Base-by-base conservation (phyloP, 1,284 basidiomycete genomes). In the Leucoagaricus sp. region DNA sequence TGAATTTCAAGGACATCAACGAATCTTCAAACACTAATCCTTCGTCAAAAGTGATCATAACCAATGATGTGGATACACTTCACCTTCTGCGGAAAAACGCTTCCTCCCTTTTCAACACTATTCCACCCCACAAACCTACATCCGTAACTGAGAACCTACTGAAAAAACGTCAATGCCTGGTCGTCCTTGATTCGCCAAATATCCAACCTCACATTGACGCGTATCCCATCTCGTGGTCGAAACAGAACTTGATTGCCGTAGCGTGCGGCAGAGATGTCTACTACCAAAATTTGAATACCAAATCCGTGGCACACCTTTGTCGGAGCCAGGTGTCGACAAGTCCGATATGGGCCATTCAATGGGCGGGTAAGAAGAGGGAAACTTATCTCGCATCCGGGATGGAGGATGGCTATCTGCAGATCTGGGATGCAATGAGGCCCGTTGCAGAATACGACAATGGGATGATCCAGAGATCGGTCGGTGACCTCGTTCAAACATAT, bases 141-240 rank as follows among this genome's bases (percentile, higher is more conserved):
- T 75, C 74, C 3, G 73, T 74, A 6, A 65, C 64, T 6, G 69
- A 74, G 57, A 74, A 75, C 58, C 65, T 76, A 31, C 67, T 62
- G 34, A 71, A 67, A 55, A 64, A 63, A 25, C 63, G 68, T 29
- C 69, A 74, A 44, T 73, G 69, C 53, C 44, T 67, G 0, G 59
- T 73, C 48, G 67, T 69, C 4, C 63, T 76, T 1, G 75, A 76
- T 58, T 72, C 71, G 28, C 74, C 75, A 9, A 73, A 72, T 1
- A 67, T 75, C 19, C 62, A 67, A 8, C 58, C 61, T 5, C 65
- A 72, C 44, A 61, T 67, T 19, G 66, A 69, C 49, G 68, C 72
- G 5, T 70, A 63, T 48, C 72, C 74, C 0, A 70, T 76, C 28
- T 64, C 67, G 29, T 76, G 74, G 75, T 75, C 74, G 1, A 61